Conservation (phyloP, 2,329 filamentous ascomycete genomes). For the Monilinia fructicola region DNA sequence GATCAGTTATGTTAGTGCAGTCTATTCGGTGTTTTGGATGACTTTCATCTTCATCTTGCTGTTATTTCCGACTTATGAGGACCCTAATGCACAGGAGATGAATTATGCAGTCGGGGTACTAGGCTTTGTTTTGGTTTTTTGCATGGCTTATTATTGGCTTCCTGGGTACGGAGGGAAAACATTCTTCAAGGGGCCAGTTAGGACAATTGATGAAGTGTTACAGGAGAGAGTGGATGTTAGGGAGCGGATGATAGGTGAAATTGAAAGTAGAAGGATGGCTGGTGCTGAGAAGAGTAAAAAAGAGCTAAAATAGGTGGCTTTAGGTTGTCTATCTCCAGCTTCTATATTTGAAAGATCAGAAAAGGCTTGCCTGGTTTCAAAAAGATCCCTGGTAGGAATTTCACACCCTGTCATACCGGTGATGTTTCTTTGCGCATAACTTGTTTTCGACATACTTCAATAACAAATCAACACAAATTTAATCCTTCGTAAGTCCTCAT, state of each 20-base stretch:
- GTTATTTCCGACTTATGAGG: slow-evolving; percentile 36
- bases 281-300: background rate
- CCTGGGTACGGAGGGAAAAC: slow-evolving; percentile 38
- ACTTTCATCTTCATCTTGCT: slow-evolving; percentile 40
- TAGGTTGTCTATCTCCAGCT: too few relatives aligned
- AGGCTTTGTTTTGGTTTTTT: slow-evolving; percentile 39
- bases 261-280: too few relatives aligned
- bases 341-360: too few relatives aligned
- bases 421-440: too few relatives aligned
- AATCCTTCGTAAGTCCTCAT: too few relatives aligned
- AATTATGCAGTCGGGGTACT: slow-evolving; percentile 40
- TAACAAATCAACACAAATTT: too few relatives aligned
- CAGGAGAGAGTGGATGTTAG: too few relatives aligned
- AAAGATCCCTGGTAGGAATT: too few relatives aligned
- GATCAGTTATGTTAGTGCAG: slow-evolving; percentile 33
- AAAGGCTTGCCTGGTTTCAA: too few relatives aligned
- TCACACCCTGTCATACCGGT: too few relatives aligned
- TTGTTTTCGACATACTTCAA: too few relatives aligned
- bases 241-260: too few relatives aligned
- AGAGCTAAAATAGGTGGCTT: background rate
- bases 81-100: slow-evolving; percentile 36
- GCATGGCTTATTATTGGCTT: slow-evolving; percentile 38
- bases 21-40: slow-evolving; percentile 39
- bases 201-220: slow-evolving; percentile 35
- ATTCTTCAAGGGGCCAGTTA: slow-evolving; percentile 38